Conservation (phyloP, 441 rosid genomes). For the Euphorbia schlechtendalii region DNA sequence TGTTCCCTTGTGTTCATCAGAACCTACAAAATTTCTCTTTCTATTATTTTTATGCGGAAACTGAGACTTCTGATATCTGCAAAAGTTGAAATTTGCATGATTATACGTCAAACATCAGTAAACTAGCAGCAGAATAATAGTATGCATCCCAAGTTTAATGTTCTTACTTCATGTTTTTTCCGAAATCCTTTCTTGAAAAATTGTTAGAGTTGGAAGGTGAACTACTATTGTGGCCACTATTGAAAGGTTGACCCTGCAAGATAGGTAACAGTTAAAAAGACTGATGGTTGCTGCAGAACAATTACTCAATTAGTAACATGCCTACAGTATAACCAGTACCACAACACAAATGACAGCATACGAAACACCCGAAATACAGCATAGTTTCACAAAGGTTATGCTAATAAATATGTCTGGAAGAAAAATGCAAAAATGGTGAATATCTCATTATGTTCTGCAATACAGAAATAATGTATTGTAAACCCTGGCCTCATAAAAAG, state of each 20-base stretch:
- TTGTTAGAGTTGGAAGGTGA: conserved; percentile 31
- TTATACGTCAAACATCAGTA: conserved; percentile 12
- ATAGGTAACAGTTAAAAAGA: conserved; percentile 17
- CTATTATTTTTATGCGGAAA: conserved; percentile 32
- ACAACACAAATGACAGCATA: not conserved
- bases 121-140: conserved; percentile 8
- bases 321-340: not conserved
- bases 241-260: conserved; percentile 41
- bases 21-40: conserved; percentile 42
- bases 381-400: not conserved
- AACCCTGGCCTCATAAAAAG: not conserved
- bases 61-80: conserved; percentile 55
- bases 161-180: conserved; percentile 32
- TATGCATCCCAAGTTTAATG: conserved; percentile 41
- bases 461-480: not conserved
- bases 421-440: too few relatives aligned
- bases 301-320: not conserved
- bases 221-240: conserved; percentile 24
- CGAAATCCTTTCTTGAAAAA: conserved; percentile 32
- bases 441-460: not conserved
- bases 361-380: not conserved
- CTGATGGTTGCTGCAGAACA: conserved; percentile 8
- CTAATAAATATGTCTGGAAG: too few relatives aligned
- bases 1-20: conserved; percentile 39
- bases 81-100: conserved; percentile 17